Percentiles rank a stretch among this genome's conserved stretches.
Conservation (phyloP, 306 rosid genomes). For the Quercus bicolor region DNA sequence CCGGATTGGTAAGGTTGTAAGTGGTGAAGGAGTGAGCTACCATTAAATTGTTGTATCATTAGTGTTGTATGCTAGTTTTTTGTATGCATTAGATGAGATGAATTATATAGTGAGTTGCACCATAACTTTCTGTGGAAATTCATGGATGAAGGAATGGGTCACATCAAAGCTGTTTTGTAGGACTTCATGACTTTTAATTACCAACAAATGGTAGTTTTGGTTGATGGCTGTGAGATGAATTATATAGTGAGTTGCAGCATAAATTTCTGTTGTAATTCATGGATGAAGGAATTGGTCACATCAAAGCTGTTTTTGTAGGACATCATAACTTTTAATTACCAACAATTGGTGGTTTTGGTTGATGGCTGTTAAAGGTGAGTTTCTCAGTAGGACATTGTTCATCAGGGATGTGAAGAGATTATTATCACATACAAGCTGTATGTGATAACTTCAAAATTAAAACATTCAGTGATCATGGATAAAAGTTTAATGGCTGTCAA, state of each 20-base stretch:
- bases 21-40: conserved; percentile 55
- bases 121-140: too few relatives aligned
- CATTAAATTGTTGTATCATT: conserved; percentile 3
- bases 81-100: too few relatives aligned
- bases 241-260: not conserved
- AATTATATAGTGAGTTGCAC: too few relatives aligned
- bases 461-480: not conserved
- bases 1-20: conserved; percentile 67
- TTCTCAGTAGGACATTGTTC: not conserved
- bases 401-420: not conserved
- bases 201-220: too few relatives aligned
- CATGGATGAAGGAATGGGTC: too few relatives aligned
- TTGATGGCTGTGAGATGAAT: too few relatives aligned
- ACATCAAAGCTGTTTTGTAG: too few relatives aligned
- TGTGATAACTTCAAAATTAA: not conserved
- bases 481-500: not conserved
- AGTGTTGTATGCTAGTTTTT: too few relatives aligned
- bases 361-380: not conserved
- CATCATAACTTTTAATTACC: not conserved
- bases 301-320: not conserved
- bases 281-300: not conserved
- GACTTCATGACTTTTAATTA: too few relatives aligned
- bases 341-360: not conserved
- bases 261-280: not conserved
- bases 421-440: too few relatives aligned